Evolutionary conservation across 179 eudicot genomes (phyloP), one percentile per base, ranked within the genome.

Genomic region (Pouteria campechiana): DNA sequence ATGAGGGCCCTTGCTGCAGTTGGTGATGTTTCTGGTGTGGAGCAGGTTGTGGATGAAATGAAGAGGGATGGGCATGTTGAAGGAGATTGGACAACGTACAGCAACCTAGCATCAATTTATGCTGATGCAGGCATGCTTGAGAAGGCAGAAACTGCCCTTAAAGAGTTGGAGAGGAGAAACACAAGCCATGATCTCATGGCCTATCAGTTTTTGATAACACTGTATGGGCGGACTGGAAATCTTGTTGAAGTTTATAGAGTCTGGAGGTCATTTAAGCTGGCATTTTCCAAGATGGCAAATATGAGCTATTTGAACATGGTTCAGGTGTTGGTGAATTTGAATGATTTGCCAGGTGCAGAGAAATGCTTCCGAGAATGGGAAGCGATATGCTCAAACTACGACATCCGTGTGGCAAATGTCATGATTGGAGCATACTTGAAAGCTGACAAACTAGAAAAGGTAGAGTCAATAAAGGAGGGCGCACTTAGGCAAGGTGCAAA

Each of bases 291-390:
- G 59, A 78, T 90, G 34, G 79, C 90, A 17, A 85, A 81, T 41
- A 57, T 72, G 4, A 74, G 90, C 36, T 89, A 78, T 57, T 57
- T 89, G 67, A 79, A 74, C 46, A 78, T 89, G 97, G 70, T 81
- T 36, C 81, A 78, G 41, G 86, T 74, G 43, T 57, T 89, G 73
- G 78, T 79, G 37, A 81, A 74, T 25, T 52, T 85, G 57, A 79
- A 85, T 28, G 97, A 89, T 75, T 29, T 89, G 55, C 95, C 81
- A 19, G 97, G 95, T 48, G 97, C 97, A 9, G 95, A 89, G 75
- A 81, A 85, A 57, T 72, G 83, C 58, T 89, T 76, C 52, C 56
- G 57, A 38, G 97, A 86, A 44, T 89, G 97, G 97, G 81, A 64
- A 70, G 56, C 73, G 17, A 46, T 54, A 13, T 77, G 83, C 63